These are phyloP conservation scores for Ophiostoma piceae DNA, from an alignment of 2,329 filamentous ascomycete species.

Conservation along the genomic window DNA sequence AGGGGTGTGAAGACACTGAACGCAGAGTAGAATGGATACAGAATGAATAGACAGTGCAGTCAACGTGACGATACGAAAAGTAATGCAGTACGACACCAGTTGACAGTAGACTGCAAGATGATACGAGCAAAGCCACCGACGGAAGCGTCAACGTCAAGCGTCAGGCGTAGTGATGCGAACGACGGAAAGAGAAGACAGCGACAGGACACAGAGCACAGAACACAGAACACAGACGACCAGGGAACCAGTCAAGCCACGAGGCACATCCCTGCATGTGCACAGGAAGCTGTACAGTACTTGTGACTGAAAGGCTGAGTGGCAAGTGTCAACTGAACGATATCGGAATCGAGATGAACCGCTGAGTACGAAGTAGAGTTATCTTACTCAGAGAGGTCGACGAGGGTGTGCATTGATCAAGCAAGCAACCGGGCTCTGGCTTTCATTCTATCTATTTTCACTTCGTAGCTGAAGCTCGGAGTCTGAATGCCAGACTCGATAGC, in stretches of 20 bases:
- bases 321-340: constrained; percentile 8
- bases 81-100: neutral
- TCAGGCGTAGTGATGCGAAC: neutral
- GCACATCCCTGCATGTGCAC: neutral
- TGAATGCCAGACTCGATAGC: neutral
- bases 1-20: neutral
- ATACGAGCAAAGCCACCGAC: constrained; percentile 5
- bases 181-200: neutral
- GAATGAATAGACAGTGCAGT: neutral
- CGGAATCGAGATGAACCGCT: neutral
- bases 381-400: no score
- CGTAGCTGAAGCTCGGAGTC: neutral
- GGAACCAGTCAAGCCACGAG: constrained; percentile 8
- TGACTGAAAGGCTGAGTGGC: neutral
- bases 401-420: neutral
- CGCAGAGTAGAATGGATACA: neutral
- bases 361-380: neutral
- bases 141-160: neutral
- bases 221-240: neutral
- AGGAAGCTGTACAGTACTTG: neutral
- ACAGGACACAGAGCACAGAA: no score
- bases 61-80: neutral
- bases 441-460: neutral
- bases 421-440: neutral
- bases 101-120: neutral